A percentile compares a stretch with the other conserved stretches of the same genome.
Evolutionary conservation across 208 protist species (phyloP).

Genomic region (Vickermania spadyakhi): DNA sequence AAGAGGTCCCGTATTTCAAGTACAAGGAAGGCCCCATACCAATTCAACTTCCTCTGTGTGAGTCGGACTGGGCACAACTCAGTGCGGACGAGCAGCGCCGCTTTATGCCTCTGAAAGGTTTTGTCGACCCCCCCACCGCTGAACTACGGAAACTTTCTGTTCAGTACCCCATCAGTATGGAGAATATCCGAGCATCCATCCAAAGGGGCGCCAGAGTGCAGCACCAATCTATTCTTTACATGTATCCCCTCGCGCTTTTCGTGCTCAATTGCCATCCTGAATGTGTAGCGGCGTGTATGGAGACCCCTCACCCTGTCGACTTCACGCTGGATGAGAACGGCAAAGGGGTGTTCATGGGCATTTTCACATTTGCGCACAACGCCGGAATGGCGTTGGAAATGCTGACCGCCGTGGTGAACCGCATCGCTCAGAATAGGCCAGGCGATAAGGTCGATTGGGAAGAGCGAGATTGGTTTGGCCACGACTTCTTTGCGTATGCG

Average conservation of each 20-base stretch:
- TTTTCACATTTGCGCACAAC: neutral
- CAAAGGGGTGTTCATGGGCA: neutral
- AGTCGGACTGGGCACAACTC: neutral
- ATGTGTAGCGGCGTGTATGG: neutral
- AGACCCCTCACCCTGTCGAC: neutral
- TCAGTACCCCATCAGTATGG: neutral
- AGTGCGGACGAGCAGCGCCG: neutral
- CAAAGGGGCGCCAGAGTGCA: neutral
- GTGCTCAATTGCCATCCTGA: neutral
- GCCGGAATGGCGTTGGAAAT: constrained; percentile 6
- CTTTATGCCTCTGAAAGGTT: neutral
- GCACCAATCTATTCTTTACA: neutral
- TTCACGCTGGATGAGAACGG: neutral
- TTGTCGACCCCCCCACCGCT: neutral
- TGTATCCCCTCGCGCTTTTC: neutral
- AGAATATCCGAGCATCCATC: neutral
- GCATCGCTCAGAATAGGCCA: constrained; percentile 1
- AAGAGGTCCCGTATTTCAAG: neutral
- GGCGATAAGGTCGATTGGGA: neutral
- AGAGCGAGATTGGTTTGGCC: neutral
- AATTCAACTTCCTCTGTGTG: neutral
- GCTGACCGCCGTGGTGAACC: constrained; percentile 22
- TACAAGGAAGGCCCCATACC: neutral
- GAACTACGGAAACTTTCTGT: neutral
- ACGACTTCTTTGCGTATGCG: neutral